Percentiles rank a stretch among this genome's conserved stretches.
Evolutionary conservation across 2,329 filamentous ascomycete species (phyloP).

Genomic region (Penicillium sp.): DNA sequence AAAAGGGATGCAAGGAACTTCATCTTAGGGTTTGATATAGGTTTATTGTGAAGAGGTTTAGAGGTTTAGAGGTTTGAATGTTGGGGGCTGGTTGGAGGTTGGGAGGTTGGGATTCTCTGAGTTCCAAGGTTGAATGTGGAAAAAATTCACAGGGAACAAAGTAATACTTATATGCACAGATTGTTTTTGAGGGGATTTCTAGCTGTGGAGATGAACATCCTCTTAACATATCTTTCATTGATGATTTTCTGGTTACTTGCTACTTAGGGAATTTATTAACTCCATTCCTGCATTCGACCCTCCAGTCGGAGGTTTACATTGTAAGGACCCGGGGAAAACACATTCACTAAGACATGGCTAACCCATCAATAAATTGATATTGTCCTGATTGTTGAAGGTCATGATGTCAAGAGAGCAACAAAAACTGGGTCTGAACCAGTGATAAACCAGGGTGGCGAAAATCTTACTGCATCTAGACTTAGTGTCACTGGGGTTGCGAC

Average conservation of each 20-base stretch:
- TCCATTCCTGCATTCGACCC: background rate
- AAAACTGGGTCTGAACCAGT: conserved; percentile 1
- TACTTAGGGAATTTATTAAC: background rate
- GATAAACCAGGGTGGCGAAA: background rate
- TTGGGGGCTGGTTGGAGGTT: background rate
- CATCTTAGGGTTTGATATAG: conserved; percentile 20
- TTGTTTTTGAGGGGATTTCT: background rate
- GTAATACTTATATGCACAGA: background rate
- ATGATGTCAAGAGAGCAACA: conserved; percentile 4
- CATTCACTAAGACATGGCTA: background rate
- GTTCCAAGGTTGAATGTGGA: background rate
- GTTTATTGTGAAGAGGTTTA: background rate
- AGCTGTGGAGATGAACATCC: conserved; percentile 3
- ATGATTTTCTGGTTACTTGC: background rate
- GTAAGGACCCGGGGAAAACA: background rate
- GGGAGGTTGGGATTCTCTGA: background rate
- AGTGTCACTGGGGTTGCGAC: conserved; percentile 2
- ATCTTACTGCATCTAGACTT: conserved; percentile 3
- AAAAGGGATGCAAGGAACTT: conserved; percentile 31
- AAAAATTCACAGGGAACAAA: background rate
- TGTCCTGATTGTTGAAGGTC: background rate
- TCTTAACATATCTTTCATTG: background rate
- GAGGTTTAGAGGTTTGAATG: background rate
- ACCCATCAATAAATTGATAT: background rate
- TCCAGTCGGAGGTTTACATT: background rate